Evolutionary conservation across 306 rosid species (phyloP).

Genomic region (Adenanthera pavonina): DNA sequence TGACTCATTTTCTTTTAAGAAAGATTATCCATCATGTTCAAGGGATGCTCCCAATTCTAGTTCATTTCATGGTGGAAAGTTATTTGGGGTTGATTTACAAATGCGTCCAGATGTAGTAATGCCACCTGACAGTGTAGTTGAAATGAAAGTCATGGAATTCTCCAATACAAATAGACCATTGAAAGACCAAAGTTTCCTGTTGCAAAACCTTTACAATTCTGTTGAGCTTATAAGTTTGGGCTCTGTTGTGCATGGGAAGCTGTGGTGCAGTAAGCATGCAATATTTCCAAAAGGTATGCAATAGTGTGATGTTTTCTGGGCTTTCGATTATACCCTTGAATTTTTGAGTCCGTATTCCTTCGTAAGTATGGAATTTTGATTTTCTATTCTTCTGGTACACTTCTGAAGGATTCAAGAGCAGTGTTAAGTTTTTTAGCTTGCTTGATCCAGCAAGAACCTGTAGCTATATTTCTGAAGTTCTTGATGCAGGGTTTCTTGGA

Average conservation of each 20-base stretch:
- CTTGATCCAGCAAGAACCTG: constrained; percentile 61
- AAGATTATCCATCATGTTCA: constrained; percentile 44
- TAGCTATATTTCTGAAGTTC: constrained; percentile 77
- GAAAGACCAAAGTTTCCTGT: constrained; percentile 30
- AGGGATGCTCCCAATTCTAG: constrained; percentile 41
- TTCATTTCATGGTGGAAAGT: constrained; percentile 49
- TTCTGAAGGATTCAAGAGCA: constrained; percentile 82
- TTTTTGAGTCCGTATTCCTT: not conserved
- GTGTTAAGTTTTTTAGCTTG: constrained; percentile 63
- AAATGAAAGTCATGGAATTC: constrained; percentile 33
- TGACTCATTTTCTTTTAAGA: constrained; percentile 31
- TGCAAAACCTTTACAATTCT: constrained; percentile 42
- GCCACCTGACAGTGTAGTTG: constrained; percentile 26
- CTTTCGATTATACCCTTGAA: not conserved
- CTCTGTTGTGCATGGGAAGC: constrained; percentile 66
- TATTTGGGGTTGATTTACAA: constrained; percentile 54
- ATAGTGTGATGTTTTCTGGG: constrained; percentile 4
- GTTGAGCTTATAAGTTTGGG: constrained; percentile 69
- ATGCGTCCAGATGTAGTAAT: constrained; percentile 41
- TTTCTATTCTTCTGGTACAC: constrained; percentile 32
- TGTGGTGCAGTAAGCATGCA: constrained; percentile 69
- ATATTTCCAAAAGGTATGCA: constrained; percentile 87
- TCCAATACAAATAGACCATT: constrained; percentile 26
- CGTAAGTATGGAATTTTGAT: constrained; percentile 12
- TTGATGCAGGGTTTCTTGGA: constrained; percentile 85